Conservation (phyloP, 495 filamentous ascomycete genomes). For the Pseudotulostoma volvatum region DNA sequence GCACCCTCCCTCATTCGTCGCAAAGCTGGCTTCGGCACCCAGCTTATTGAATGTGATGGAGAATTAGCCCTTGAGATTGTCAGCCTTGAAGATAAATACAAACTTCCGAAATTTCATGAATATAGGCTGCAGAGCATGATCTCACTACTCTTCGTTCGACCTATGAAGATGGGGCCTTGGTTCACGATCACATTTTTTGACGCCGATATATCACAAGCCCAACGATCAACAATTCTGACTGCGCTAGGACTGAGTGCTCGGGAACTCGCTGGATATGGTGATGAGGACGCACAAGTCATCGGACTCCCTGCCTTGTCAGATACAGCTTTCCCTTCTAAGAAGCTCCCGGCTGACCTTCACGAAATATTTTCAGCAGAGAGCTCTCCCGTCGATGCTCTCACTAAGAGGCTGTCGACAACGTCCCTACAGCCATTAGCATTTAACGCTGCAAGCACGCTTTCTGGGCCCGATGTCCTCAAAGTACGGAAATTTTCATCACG, state of each 20-base stretch:
- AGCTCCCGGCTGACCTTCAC: slow-evolving; percentile 40
- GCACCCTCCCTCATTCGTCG: slow-evolving; percentile 70
- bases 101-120: slow-evolving; percentile 45
- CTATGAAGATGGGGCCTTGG: slow-evolving; percentile 64
- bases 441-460: slow-evolving; percentile 43
- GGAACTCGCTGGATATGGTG: slow-evolving; percentile 68
- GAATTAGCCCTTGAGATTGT: slow-evolving; percentile 62
- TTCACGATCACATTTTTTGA: slow-evolving; percentile 75
- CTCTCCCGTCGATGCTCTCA: slow-evolving; percentile 44
- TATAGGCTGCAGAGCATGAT: slow-evolving; percentile 71
- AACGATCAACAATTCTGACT: slow-evolving; percentile 65
- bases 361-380: slow-evolving; percentile 28
- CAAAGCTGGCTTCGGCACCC: slow-evolving; percentile 74
- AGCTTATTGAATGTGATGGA: slow-evolving; percentile 68
- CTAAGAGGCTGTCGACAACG: slow-evolving; percentile 42
- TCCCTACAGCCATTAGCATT: slow-evolving; percentile 71
- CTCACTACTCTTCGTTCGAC: slow-evolving; percentile 59
- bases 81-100: slow-evolving; percentile 61
- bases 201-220: slow-evolving; percentile 75
- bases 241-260: slow-evolving; percentile 71
- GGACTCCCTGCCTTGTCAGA: slow-evolving; percentile 22
- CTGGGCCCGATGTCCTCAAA: slow-evolving; percentile 73
- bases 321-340: slow-evolving; percentile 56
- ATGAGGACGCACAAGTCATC: slow-evolving; percentile 36
- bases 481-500: slow-evolving; percentile 62